Evolutionary conservation across 148 eudicot species (phyloP).

Genomic region (Arctostaphylos glauca): DNA sequence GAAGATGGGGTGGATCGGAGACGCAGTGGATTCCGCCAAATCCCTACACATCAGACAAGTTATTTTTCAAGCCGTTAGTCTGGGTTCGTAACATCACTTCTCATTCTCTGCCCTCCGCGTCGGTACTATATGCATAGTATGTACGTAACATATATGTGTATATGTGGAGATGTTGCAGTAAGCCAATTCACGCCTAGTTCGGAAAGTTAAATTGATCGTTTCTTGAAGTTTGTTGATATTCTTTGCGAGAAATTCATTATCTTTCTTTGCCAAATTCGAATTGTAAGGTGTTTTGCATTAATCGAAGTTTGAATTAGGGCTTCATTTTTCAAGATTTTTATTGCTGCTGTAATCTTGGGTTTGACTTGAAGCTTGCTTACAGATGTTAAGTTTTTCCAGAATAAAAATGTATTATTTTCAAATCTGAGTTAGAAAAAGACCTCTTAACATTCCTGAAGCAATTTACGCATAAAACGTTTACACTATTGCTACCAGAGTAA

Average conservation of each 20-base stretch:
- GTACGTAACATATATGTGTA: not conserved
- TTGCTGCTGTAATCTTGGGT: not conserved
- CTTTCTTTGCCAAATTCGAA: not conserved
- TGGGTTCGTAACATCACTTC: constrained; percentile 9
- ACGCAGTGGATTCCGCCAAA: constrained; percentile 37
- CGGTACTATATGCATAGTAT: not conserved
- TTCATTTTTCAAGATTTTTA: not conserved
- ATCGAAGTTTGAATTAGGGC: not conserved
- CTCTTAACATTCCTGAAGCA: not conserved
- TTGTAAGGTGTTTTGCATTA: not conserved
- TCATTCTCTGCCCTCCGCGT: too few species aligned
- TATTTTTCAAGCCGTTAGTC: constrained; percentile 38
- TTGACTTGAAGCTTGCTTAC: not conserved
- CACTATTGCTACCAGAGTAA: not conserved
- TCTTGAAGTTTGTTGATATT: not conserved
- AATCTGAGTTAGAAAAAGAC: not conserved
- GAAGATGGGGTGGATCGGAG: constrained; percentile 56
- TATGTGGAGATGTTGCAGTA: not conserved
- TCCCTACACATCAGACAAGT: too few species aligned
- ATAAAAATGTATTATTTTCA: not conserved
- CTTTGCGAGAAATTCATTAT: not conserved
- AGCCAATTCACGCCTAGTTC: not conserved
- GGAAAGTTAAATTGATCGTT: not conserved
- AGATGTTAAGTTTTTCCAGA: not conserved
- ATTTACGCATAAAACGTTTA: not conserved